These are phyloP conservation scores for Croton laevigatus DNA, from an alignment of 441 rosid genomes.

Conservation along the genomic window DNA sequence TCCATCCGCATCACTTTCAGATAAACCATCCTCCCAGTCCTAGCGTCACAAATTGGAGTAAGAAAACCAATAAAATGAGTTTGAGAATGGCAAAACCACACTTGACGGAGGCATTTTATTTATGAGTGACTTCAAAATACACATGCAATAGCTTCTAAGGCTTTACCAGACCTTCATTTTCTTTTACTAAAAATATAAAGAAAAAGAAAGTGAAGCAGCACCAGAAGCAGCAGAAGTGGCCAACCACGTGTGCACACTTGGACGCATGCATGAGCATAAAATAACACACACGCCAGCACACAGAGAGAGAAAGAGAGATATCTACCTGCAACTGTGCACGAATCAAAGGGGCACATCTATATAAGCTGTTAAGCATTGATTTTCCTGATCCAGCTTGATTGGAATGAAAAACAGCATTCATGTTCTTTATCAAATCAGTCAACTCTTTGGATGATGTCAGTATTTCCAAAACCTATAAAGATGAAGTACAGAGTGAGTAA, in stretches of 20 bases:
- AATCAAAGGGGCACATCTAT: slow-evolving; percentile 58
- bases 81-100: neutral
- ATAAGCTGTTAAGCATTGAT: slow-evolving; percentile 41
- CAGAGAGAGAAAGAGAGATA: neutral
- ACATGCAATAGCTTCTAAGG: neutral
- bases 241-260: neutral
- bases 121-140: neutral
- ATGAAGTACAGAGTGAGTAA: slow-evolving; percentile 8
- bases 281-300: neutral
- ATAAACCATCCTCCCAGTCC: slow-evolving; percentile 96
- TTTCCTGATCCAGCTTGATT: slow-evolving; percentile 53
- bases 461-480: slow-evolving; percentile 51
- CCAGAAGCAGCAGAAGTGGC: neutral
- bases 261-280: too few relatives aligned
- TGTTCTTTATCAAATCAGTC: slow-evolving; percentile 57
- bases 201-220: neutral
- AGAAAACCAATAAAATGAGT: neutral
- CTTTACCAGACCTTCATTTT: neutral
- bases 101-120: neutral
- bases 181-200: neutral
- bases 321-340: slow-evolving; percentile 75
- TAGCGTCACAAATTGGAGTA: slow-evolving; percentile 23
- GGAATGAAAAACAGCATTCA: slow-evolving; percentile 59
- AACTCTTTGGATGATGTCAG: slow-evolving; percentile 78
- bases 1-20: slow-evolving; percentile 85